Base-by-base conservation (phyloP, 2,329 filamentous ascomycete genomes). In the Penicillium sp. region DNA sequence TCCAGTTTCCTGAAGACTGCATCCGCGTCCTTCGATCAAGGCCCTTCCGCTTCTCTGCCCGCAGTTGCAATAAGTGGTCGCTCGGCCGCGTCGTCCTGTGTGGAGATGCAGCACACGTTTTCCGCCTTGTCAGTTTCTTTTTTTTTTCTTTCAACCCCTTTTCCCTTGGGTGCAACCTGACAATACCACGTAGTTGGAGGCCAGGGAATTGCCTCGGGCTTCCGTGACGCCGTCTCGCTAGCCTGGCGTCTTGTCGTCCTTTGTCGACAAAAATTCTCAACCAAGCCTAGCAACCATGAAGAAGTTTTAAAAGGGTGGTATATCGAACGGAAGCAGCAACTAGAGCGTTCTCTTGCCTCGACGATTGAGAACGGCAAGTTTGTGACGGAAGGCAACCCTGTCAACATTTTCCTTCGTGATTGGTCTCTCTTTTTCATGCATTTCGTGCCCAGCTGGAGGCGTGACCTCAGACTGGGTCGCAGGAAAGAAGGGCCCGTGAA, bases 81-180 rank as follows among this genome's bases (percentile, higher is more conserved):
- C 59, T 70, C 27, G 69, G 69, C 9, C 63, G 72, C 8, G 75
- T 74, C 0, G 69, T 81, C 22, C 66, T 82, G 1, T 76, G 74
- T 43, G 79, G 80, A n/a, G 79, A 82, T 57, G 73, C 80, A 6
- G 79, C 79, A 2, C 79, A 82, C 62, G 80, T 82, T 81, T 82
- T 55, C 80, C 79, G 5, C 79, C 80, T 2, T 81, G 71, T 74
- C 60, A 56, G 66, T 63, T 15, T 12, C 20, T 23, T 44, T 44
- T 49, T 42, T 37, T 20, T 5, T 2, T 26, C 14, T 14, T 22
- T 6, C 7, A 41, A n/a, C 5, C 4, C 2, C n/a, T 18, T 18
- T n/a, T n/a, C 4, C 7, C 33, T n/a, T n/a, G n/a, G 1, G 14
- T 6, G 5, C 4, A 37, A 35, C 1, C 26, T 25, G 14, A 51